Base-by-base conservation (phyloP, 2,329 filamentous ascomycete species). In the Arthrinium puccinioides region DNA sequence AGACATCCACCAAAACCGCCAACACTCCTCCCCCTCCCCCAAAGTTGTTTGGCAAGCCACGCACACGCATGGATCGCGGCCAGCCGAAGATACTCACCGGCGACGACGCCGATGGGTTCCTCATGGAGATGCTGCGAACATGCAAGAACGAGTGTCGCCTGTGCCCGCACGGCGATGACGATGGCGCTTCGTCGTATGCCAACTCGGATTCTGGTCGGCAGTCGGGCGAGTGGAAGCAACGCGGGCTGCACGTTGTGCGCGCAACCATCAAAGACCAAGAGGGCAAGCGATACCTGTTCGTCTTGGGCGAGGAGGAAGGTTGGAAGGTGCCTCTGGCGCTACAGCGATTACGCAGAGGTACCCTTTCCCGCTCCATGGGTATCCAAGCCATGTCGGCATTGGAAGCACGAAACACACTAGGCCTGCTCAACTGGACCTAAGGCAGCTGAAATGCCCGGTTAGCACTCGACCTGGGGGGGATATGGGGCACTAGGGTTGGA, bases 281-380 rank as follows among this genome's bases (percentile, higher is more conserved):
- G 42, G 76, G 76, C 29, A 81, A 80, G 60, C 69, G 77, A 24
- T 82, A 76, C 51, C 56, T 84, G 24, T 83, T 84, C 51, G 69
- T 84, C 9, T 60, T 84, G 23, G 65, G 69, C 27, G 77, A 83
- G 52, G 70, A 76, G 43, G 79, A 84, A 55, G 71, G 70, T 20
- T 84, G 80, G 80, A 84, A 84, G 67, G 63, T 84, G 18, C 68
- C 76, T 2, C 63, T 74, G 24, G 79, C 76, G 3, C 53, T 84
- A 47, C 74, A 80, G 54, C 67, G 73, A 30, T 57, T 84, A 48
- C 63, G 77, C 36, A 69, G 70, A 37, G 79, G 79, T 5, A 72
- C 71, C 4, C 76, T 80, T 54, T 74, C 72, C 21, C 65, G 76
- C 37, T 70, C 74, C 40, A 61, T 83, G 31, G 75, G 74, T 5